phyloP scores from a whole-genome alignment of 2,329 filamentous ascomycete genomes.

The Thelonectria rubi region DNA sequence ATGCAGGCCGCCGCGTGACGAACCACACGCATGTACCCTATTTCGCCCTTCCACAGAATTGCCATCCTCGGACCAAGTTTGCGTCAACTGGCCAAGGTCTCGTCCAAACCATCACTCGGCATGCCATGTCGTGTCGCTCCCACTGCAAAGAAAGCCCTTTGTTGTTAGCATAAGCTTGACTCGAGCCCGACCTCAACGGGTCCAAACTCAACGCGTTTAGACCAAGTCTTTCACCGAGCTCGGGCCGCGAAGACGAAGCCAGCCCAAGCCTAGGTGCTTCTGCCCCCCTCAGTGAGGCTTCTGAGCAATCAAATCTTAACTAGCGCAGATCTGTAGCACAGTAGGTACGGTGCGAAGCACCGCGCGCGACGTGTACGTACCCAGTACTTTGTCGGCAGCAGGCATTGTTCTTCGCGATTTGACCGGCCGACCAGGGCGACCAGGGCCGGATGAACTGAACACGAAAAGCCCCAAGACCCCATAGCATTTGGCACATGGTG shows the following conservation, averaged over 20 bases:
- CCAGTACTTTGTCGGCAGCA: neutral
- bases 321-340: slow-evolving; percentile 44
- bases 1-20: slow-evolving; percentile 41
- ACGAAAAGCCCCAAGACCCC: slow-evolving; percentile 33
- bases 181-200: slow-evolving; percentile 20
- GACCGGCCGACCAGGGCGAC: slow-evolving; percentile 25
- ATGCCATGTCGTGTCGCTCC: slow-evolving; percentile 2
- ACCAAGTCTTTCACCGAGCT: slow-evolving; percentile 24
- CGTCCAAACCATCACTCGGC: slow-evolving; percentile 6
- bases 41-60: slow-evolving; percentile 26
- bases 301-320: slow-evolving; percentile 43
- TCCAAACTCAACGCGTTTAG: slow-evolving; percentile 29
- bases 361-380: neutral
- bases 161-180: slow-evolving; percentile 21
- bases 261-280: slow-evolving; percentile 13
- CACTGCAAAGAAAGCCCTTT: slow-evolving; percentile 4
- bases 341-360: slow-evolving; percentile 10
- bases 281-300: slow-evolving; percentile 24
- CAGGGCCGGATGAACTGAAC: slow-evolving; percentile 37
- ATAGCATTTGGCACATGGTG: slow-evolving; percentile 36
- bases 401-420: slow-evolving; percentile 18
- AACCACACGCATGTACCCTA: slow-evolving; percentile 33
- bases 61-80: slow-evolving; percentile 22
- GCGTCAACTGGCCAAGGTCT: slow-evolving; percentile 18
- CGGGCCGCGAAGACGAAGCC: slow-evolving; percentile 25